Evolutionary conservation across 2,329 filamentous ascomycete genomes (phyloP).

Genomic region (Aspergillus hiratsukae): DNA sequence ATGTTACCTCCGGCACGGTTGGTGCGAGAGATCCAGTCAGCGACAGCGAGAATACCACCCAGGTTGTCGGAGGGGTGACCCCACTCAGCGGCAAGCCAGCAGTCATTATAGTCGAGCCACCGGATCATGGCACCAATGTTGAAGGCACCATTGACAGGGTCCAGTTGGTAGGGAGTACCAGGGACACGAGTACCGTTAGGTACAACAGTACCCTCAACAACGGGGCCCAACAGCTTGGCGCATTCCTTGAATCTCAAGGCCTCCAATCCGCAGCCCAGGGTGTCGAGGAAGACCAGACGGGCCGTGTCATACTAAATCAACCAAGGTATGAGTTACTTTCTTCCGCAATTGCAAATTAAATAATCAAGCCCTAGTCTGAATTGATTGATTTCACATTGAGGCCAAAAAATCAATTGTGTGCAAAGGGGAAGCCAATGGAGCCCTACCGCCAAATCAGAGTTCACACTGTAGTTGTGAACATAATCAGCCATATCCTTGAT

Average conservation of each 20-base stretch:
- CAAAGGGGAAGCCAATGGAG: neutral
- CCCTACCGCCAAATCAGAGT: conserved; percentile 82
- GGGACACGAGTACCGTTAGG: conserved; percentile 89
- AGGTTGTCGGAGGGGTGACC: conserved; percentile 98
- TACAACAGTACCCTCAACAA: conserved; percentile 84
- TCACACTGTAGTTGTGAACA: conserved; percentile 84
- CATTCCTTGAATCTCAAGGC: conserved; percentile 94
- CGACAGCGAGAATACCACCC: conserved; percentile 91
- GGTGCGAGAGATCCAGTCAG: conserved; percentile 95
- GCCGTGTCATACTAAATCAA: conserved; percentile 71
- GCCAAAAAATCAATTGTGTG: neutral
- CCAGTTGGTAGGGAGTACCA: conserved; percentile 88
- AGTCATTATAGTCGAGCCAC: conserved; percentile 99
- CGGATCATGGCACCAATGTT: conserved; percentile 99
- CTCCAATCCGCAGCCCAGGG: conserved; percentile 92
- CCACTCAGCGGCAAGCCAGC: conserved; percentile 98
- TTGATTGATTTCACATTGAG: neutral
- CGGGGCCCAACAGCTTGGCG: conserved; percentile 86
- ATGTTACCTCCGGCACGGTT: conserved; percentile 78
- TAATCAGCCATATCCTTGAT: conserved; percentile 94
- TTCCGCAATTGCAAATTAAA: neutral
- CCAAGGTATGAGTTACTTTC: neutral
- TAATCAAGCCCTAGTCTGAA: neutral
- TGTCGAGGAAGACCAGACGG: conserved; percentile 94
- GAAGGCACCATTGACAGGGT: conserved; percentile 93